phyloP scores from a whole-genome alignment of 495 filamentous ascomycete genomes.

The Penicillium subrubescens region DNA sequence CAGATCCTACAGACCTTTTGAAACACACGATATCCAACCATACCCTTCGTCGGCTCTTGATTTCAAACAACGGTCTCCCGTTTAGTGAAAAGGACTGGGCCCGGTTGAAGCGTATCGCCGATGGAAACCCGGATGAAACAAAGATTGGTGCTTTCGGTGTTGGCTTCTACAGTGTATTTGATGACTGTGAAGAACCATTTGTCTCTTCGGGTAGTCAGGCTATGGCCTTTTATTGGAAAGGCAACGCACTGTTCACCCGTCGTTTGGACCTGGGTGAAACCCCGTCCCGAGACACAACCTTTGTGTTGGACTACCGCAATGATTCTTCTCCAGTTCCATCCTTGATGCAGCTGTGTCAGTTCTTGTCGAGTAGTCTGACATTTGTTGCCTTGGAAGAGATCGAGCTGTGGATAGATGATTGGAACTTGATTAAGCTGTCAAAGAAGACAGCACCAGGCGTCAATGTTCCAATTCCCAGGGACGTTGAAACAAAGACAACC shows the following conservation, averaged over 20 bases:
- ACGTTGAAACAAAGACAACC: slow-evolving; percentile 77
- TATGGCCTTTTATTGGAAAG: slow-evolving; percentile 99
- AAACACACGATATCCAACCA: slow-evolving; percentile 83
- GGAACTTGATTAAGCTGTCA: slow-evolving; percentile 69
- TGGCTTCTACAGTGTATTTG: slow-evolving; percentile 98
- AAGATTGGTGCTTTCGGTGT: slow-evolving; percentile 99
- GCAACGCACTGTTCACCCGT: slow-evolving; percentile 89
- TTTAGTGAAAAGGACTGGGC: slow-evolving; percentile 91
- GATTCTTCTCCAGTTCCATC: slow-evolving; percentile 81
- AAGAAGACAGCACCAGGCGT: slow-evolving; percentile 83
- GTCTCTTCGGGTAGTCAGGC: slow-evolving; percentile 86
- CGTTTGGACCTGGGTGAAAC: slow-evolving; percentile 67
- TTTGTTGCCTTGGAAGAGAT: slow-evolving; percentile 88
- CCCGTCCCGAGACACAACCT: slow-evolving; percentile 74
- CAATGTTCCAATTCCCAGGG: slow-evolving; percentile 71
- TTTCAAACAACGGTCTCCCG: slow-evolving; percentile 85
- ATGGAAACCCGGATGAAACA: slow-evolving; percentile 97
- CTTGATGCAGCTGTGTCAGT: slow-evolving; percentile 82
- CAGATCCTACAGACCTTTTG: slow-evolving; percentile 67
- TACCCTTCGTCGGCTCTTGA: slow-evolving; percentile 77
- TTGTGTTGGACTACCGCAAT: slow-evolving; percentile 90
- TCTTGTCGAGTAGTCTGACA: slow-evolving; percentile 91
- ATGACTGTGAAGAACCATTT: slow-evolving; percentile 96
- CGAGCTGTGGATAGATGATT: slow-evolving; percentile 89
- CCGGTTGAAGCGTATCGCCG: slow-evolving; percentile 91